phyloP scores from a whole-genome alignment of 2,329 filamentous ascomycete genomes.

The Rhynchosporium secalis region DNA sequence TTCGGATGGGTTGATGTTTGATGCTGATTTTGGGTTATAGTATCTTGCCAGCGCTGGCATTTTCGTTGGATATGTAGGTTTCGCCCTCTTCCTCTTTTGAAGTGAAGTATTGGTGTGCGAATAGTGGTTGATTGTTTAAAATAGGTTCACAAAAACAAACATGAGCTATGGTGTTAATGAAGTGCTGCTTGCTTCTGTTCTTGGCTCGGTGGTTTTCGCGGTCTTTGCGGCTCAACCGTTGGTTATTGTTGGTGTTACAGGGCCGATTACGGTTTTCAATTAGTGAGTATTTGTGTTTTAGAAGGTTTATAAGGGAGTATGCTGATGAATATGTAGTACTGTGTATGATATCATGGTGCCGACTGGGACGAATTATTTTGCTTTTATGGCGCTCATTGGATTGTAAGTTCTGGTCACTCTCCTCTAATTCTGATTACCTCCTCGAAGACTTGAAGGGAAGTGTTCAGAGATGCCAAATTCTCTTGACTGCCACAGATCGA shows the following conservation, averaged over 20 bases:
- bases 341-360: slow-evolving; percentile 85
- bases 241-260: slow-evolving; percentile 88
- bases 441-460: not conserved
- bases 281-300: slow-evolving; percentile 53
- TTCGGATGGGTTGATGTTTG: not conserved
- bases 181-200: slow-evolving; percentile 80
- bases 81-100: not conserved
- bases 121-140: slow-evolving; percentile 1
- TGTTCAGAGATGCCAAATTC: not conserved
- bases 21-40: slow-evolving; percentile 46
- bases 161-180: slow-evolving; percentile 89
- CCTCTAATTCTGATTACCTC: not conserved
- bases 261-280: slow-evolving; percentile 90
- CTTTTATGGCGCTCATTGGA: slow-evolving; percentile 91
- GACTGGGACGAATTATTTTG: slow-evolving; percentile 76
- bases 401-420: slow-evolving; percentile 45
- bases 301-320: not conserved
- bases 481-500: too few relatives aligned
- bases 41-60: slow-evolving; percentile 83
- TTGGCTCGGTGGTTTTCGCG: slow-evolving; percentile 80
- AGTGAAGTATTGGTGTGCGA: not conserved
- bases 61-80: slow-evolving; percentile 78
- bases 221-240: slow-evolving; percentile 79
- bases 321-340: slow-evolving; percentile 59
- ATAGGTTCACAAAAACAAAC: slow-evolving; percentile 72